A percentile compares a stretch with the other conserved stretches of the same genome.
phyloP scores from a whole-genome alignment of 306 rosid species.

The Phaseolus lunatus region DNA sequence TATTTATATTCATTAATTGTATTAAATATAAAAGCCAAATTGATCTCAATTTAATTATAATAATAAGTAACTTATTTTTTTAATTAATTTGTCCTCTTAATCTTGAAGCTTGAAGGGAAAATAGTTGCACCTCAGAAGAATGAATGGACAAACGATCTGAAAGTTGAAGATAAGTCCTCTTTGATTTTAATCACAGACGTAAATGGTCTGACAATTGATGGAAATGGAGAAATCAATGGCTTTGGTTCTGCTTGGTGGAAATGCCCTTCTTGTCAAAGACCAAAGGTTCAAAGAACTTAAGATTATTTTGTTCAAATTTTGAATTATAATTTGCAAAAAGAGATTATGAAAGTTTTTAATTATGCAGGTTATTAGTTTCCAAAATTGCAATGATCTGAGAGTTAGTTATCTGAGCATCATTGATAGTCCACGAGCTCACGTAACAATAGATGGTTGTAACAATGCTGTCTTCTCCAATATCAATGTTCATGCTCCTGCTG shows the following conservation, averaged over 20 bases:
- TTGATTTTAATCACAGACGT: neutral
- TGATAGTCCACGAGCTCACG: slow-evolving; percentile 45
- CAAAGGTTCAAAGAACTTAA: no score
- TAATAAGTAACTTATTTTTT: no score
- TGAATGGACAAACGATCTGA: neutral
- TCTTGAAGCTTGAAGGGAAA: slow-evolving; percentile 25
- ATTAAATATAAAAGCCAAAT: no score
- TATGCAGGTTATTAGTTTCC: neutral
- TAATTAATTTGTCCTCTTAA: neutral
- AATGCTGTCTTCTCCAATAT: slow-evolving; percentile 27
- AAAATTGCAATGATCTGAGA: slow-evolving; percentile 24
- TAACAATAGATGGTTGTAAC: neutral
- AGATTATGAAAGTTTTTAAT: no score
- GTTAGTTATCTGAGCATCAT: neutral
- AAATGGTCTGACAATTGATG: slow-evolving; percentile 22
- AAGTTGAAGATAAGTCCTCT: neutral
- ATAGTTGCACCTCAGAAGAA: slow-evolving; percentile 10
- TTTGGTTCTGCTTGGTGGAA: slow-evolving; percentile 37
- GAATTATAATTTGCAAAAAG: no score
- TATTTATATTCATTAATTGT: no score
- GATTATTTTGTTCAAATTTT: no score
- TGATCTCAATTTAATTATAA: no score
- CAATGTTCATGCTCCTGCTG: slow-evolving; percentile 25
- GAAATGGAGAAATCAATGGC: slow-evolving; percentile 7
- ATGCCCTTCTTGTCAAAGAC: slow-evolving; percentile 12